Percentiles rank a stretch among this genome's conserved stretches.
These are phyloP conservation scores for Phanerochaete sordida DNA, from an alignment of 768 basidiomycete species.

Conservation along the genomic window DNA sequence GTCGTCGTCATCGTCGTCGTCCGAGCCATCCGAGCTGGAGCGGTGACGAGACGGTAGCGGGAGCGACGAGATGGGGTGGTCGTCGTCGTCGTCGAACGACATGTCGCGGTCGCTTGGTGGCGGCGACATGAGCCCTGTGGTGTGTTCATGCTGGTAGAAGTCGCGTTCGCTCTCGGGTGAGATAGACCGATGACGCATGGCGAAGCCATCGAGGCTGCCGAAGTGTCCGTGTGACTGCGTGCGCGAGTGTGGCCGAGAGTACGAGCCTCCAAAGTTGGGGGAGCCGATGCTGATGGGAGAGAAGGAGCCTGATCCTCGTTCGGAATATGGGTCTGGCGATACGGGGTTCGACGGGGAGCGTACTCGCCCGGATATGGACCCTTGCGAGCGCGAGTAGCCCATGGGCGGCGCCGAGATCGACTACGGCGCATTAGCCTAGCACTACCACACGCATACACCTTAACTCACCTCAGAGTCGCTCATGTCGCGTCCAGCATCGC, in stretches of 20 bases:
- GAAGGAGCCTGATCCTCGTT: not conserved
- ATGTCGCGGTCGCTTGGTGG: slow-evolving; percentile 42
- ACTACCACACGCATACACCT: not conserved
- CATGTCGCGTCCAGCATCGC: slow-evolving; percentile 56
- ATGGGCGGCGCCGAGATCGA: slow-evolving; percentile 34
- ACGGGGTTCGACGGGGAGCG: slow-evolving; percentile 75
- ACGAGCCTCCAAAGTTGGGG: slow-evolving; percentile 35
- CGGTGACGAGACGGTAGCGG: slow-evolving; percentile 47
- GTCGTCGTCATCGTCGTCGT: slow-evolving; percentile 50
- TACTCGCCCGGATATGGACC: slow-evolving; percentile 33
- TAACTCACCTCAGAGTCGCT: slow-evolving; percentile 74
- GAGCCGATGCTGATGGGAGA: slow-evolving; percentile 28
- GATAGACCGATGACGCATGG: slow-evolving; percentile 34
- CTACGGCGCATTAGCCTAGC: slow-evolving; percentile 24
- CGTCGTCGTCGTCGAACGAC: slow-evolving; percentile 31
- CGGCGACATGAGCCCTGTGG: slow-evolving; percentile 32
- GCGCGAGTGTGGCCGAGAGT: slow-evolving; percentile 66
- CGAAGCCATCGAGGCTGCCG: slow-evolving; percentile 39
- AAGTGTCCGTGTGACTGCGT: slow-evolving; percentile 41
- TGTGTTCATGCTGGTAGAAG: not conserved
- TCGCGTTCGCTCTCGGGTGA: slow-evolving; percentile 18
- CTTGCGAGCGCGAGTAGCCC: slow-evolving; percentile 38
- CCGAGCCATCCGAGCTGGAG: slow-evolving; percentile 24
- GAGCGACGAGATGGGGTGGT: slow-evolving; percentile 42
- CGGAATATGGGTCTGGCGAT: slow-evolving; percentile 31